Evolutionary conservation across 2,329 filamentous ascomycete genomes (phyloP).

Genomic region (Epichloe typhina): DNA sequence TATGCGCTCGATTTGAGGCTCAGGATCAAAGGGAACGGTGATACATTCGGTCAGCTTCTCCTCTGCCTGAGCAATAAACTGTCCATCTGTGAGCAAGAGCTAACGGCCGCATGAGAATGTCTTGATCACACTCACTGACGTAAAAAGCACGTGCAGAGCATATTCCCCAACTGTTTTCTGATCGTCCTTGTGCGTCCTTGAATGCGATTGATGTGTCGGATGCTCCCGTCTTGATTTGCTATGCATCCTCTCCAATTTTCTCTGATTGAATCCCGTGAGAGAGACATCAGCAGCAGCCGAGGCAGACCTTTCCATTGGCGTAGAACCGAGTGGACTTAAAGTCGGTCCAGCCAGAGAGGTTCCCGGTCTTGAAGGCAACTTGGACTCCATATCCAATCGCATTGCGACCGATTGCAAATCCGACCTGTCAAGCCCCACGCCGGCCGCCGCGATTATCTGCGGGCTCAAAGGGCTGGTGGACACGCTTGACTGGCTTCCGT

Average conservation of each 20-base stretch:
- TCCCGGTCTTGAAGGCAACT: conserved; percentile 27
- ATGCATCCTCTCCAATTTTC: conserved; percentile 47
- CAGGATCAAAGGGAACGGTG: conserved; percentile 62
- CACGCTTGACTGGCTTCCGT: conserved; percentile 73
- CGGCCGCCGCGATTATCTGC: conserved; percentile 64
- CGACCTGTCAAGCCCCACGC: conserved; percentile 39
- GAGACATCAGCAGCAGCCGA: conserved; percentile 33
- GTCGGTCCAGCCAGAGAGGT: conserved; percentile 33
- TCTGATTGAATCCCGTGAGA: conserved; percentile 31
- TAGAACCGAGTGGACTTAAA: conserved; percentile 10
- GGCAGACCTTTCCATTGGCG: conserved; percentile 30
- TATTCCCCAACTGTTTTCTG: conserved; percentile 95
- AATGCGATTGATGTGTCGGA: conserved; percentile 63
- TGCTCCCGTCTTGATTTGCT: conserved; percentile 60
- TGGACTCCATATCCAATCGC: conserved; percentile 31
- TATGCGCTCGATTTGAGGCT: conserved; percentile 75
- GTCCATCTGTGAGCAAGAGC: conserved; percentile 4
- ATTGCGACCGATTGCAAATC: conserved; percentile 34
- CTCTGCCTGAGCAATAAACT: conserved; percentile 94
- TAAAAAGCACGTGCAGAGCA: conserved; percentile 91
- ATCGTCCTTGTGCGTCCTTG: conserved; percentile 57
- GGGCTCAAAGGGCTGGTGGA: conserved; percentile 77
- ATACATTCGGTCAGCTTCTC: conserved; percentile 88
- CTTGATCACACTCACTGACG: conserved; percentile 47
- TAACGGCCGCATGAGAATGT: conserved; percentile 1